Evolutionary conservation across 768 basidiomycete genomes (phyloP).

Genomic region (Xerocomus spinulosus): DNA sequence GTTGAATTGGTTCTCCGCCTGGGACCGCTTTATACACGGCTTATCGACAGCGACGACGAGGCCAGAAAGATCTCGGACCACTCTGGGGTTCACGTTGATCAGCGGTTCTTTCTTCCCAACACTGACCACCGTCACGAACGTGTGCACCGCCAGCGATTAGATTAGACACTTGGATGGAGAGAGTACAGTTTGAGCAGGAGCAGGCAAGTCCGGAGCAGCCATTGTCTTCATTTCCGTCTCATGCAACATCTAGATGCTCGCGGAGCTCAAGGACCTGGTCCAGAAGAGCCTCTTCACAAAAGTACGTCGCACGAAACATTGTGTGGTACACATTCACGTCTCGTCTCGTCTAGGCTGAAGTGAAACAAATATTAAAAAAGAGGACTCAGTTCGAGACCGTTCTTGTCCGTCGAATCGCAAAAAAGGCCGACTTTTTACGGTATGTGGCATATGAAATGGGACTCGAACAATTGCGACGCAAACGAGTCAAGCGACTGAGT

Average conservation of each 20-base stretch:
- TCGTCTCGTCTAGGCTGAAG: conserved; percentile 52
- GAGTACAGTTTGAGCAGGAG: conserved; percentile 92
- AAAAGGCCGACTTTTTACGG: conserved; percentile 83
- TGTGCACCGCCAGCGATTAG: conserved; percentile 10
- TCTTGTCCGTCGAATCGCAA: conserved; percentile 76
- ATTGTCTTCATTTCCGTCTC: background rate
- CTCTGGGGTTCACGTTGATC: background rate
- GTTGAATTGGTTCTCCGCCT: conserved; percentile 31
- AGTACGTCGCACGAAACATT: conserved; percentile 39
- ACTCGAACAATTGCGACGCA: conserved; percentile 74
- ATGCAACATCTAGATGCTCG: conserved; percentile 65
- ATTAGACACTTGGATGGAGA: conserved; percentile 64
- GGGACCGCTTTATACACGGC: conserved; percentile 17
- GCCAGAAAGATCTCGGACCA: background rate
- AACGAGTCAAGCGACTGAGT: conserved; percentile 72
- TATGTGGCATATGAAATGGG: conserved; percentile 92
- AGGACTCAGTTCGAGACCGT: conserved; percentile 80
- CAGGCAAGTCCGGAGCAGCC: conserved; percentile 43
- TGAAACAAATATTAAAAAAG: conserved; percentile 79
- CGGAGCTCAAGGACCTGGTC: conserved; percentile 89
- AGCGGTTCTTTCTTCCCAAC: no score
- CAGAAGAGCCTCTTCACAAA: conserved; percentile 81
- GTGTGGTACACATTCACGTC: conserved; percentile 1
- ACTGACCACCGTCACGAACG: no score
- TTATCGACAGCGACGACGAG: conserved; percentile 10